Evolutionary conservation across 148 eudicot species (phyloP), one percentile per base, ranked within the genome.

Genomic region (Persicaria tinctoria): DNA sequence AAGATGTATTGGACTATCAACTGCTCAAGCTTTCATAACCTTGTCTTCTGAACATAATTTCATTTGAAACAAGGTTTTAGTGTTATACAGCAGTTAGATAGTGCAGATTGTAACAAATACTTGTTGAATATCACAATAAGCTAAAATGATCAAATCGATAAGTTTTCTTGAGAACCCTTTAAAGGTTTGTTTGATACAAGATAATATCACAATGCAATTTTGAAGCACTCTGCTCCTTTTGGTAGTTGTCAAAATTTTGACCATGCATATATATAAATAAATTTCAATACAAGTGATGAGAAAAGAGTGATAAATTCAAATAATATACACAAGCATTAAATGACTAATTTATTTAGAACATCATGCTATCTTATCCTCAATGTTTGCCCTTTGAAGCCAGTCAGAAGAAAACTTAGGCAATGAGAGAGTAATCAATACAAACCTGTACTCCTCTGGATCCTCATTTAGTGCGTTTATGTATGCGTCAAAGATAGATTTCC

Each of bases 381-480:
- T 59, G 20, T 59, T 59, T 59, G 5, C 64, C 38, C 64, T 18
- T 59, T 12, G 5, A 64, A 32, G 69, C 69, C 46, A 64, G 12
- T 64, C 46, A 11, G n/a, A 38, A 5, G 8, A 32, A 64, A 32
- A 46, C n/a, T 64, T 64, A 64, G 46, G 46, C 47, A 71, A 60
- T 38, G 8, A 68, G 8, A 56, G 57, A 63, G 59, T 8, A 46
- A 38, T 20, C 18, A 63, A 68, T 54, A 79, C 76, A 66, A 46
- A 82, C 99, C 99, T 89, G 81, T 90, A 95, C 75, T 84, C 88
- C 66, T 83, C 83, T 4, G 99, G 99, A 73, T 90, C 97, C 82
- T 90, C 99, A 8, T 90, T 85, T 38, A 95, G 80, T 53, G 99
- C 99, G 11, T 84, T 86, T 49, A 95, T 83, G 82, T 95, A 95